Base-by-base conservation (phyloP, 2,329 filamentous ascomycete species). In the Cercospora nicotianae region DNA sequence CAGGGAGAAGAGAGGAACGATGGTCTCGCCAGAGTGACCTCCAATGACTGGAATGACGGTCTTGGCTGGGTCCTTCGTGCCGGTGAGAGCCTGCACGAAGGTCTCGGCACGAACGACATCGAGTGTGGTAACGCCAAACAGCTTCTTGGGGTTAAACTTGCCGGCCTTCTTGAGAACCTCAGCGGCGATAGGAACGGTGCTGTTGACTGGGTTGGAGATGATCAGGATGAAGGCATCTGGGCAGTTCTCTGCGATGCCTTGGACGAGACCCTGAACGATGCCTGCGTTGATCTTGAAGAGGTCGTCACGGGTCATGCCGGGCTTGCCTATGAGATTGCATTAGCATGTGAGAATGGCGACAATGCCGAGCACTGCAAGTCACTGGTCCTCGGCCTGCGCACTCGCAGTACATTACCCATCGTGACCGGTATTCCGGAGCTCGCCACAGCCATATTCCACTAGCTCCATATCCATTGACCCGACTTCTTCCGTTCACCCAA, bases 191-290 rank as follows among this genome's bases (percentile, higher is more conserved):
- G 95, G 95, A 67, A 99, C 95, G 67, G 95, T 99, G 63, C 93
- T 97, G 90, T 99, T 99, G 83, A 99, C 95, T 68, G 95, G 95
- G 89, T 99, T 99, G 78, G 94, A 98, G 83, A 99, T 99, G 85
- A 99, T 90, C 73, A 98, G 89, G 80, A 97, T 89, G 84, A 90
- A 97, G 65, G 95, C 95, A 81, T 97, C 96, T 80, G 95, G 95
- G 80, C 90, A 90, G 78, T 91, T 89, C 80, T 97, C 90, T 75
- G 94, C 93, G 76, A 93, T 89, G 63, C 91, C 90, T 86, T 96
- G 91, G 76, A 96, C 90, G 74, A 99, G 87, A 75, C 92, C 93
- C 84, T 95, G 93, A 79, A 99, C 95, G 79, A 99, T 99, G 77
- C 94, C 92, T 69, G 95, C 95, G 82, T 99, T 99, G 87, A 97